phyloP scores from a whole-genome alignment of 148 eudicot species.

The Polygonum aviculare region DNA sequence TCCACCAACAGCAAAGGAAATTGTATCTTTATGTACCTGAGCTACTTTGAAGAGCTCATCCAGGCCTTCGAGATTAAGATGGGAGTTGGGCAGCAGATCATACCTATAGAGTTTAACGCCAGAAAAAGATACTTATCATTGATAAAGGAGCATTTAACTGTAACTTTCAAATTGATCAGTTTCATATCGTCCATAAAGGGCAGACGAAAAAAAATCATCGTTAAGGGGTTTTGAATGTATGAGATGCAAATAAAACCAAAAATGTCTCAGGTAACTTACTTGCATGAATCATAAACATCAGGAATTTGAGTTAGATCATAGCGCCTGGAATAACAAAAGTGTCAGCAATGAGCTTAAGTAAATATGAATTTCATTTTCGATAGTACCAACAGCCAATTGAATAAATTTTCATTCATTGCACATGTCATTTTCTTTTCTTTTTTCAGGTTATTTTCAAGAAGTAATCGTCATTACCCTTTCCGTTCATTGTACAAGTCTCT shows the following conservation, averaged over 20 bases:
- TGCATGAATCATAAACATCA: conserved; percentile 96
- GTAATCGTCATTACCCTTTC: conserved; percentile 46
- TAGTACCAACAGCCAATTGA: neutral
- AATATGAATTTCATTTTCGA: neutral
- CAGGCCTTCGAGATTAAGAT: conserved; percentile 78
- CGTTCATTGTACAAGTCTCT: conserved; percentile 92
- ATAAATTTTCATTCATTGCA: neutral
- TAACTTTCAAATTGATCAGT: neutral
- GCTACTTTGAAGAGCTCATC: conserved; percentile 91
- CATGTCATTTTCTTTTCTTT: neutral
- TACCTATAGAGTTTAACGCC: conserved; percentile 41
- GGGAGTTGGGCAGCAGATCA: conserved; percentile 91
- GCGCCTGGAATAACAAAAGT: conserved; percentile 41
- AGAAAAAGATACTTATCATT: conserved; percentile 7
- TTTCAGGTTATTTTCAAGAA: neutral
- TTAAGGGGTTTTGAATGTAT: no score
- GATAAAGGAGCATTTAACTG: neutral
- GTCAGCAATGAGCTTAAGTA: neutral
- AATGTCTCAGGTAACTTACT: conserved; percentile 45
- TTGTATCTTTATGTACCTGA: conserved; percentile 42
- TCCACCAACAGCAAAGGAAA: neutral
- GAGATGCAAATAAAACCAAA: no score
- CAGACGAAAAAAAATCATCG: no score
- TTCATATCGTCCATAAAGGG: no score
- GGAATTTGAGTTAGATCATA: conserved; percentile 95